Conservation (phyloP, 495 filamentous ascomycete species). For the Symbiotaphrina buchneri region DNA sequence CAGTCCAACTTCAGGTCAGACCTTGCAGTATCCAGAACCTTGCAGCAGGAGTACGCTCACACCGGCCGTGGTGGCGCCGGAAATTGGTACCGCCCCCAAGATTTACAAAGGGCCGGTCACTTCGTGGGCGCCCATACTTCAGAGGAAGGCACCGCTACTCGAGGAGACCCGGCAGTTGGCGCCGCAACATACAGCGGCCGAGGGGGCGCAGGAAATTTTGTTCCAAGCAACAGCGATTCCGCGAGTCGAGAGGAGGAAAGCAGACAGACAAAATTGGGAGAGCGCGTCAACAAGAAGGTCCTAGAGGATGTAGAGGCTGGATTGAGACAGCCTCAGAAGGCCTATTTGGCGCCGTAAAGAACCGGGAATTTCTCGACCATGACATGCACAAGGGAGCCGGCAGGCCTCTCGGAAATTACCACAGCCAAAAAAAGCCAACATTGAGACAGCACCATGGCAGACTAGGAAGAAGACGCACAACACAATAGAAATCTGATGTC, state of each 20-base stretch:
- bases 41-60: slow-evolving; percentile 23
- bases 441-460: too few species aligned
- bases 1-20: slow-evolving; percentile 4
- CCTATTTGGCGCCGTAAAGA: slow-evolving; percentile 10
- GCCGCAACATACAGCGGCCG: slow-evolving; percentile 17
- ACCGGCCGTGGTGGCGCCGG: slow-evolving; percentile 36
- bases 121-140: slow-evolving; percentile 2
- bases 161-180: slow-evolving; percentile 4
- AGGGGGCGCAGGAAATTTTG: slow-evolving; percentile 36
- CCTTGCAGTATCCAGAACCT: slow-evolving; percentile 6
- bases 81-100: slow-evolving; percentile 25
- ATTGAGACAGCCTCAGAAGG: slow-evolving; percentile 14
- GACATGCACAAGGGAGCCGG: too few species aligned
- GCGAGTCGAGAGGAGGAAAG: slow-evolving; percentile 8
- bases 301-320: slow-evolving; percentile 21
- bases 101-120: slow-evolving; percentile 9
- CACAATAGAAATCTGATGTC: not conserved
- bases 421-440: not conserved
- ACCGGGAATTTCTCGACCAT: slow-evolving; percentile 7
- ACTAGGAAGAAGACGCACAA: not conserved
- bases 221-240: slow-evolving; percentile 9
- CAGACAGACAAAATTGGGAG: slow-evolving; percentile 11
- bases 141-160: slow-evolving; percentile 7
- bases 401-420: not conserved
- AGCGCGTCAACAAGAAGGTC: slow-evolving; percentile 15